A percentile compares a stretch with the other conserved stretches of the same genome.
Conservation (phyloP, 2,329 filamentous ascomycete species). For the Zymoseptoria brevis region DNA sequence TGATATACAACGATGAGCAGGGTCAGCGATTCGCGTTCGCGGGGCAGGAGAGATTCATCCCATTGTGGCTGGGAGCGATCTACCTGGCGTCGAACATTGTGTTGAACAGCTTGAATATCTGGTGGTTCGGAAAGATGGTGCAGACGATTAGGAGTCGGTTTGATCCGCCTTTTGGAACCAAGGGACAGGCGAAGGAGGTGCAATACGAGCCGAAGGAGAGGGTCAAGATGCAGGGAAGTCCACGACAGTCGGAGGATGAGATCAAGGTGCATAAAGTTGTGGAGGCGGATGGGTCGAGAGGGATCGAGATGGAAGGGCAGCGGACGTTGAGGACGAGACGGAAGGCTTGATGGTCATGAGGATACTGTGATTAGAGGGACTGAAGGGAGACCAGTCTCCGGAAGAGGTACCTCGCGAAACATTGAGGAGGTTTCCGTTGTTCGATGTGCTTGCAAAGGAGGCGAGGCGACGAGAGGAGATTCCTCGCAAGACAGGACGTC, state of each 20-base stretch:
- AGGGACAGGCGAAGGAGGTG: slow-evolving; percentile 22
- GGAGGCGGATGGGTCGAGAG: slow-evolving; percentile 13
- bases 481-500: too few species aligned
- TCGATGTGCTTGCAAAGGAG: too few species aligned
- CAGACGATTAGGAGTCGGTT: slow-evolving; percentile 70
- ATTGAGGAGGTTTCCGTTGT: not conserved
- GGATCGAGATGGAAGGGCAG: slow-evolving; percentile 11
- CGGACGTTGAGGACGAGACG: slow-evolving; percentile 16
- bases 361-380: too few species aligned
- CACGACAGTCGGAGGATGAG: slow-evolving; percentile 6
- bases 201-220: slow-evolving; percentile 22
- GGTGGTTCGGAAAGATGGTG: slow-evolving; percentile 86
- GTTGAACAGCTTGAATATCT: slow-evolving; percentile 70
- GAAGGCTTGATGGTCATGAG: slow-evolving; percentile 12
- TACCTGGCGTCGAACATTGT: slow-evolving; percentile 65
- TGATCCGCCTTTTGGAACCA: slow-evolving; percentile 45
- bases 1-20: slow-evolving; percentile 19
- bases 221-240: slow-evolving; percentile 16
- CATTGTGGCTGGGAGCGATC: slow-evolving; percentile 59
- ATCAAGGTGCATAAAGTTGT: slow-evolving; percentile 9
- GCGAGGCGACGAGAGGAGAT: too few species aligned
- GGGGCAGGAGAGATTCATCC: slow-evolving; percentile 38
- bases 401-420: not conserved
- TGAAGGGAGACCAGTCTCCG: not conserved
- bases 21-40: slow-evolving; percentile 24